Percentiles rank a stretch among this genome's conserved stretches.
phyloP scores from a whole-genome alignment of 352 stramenopile species.

The Globisporangium cederbergense region DNA sequence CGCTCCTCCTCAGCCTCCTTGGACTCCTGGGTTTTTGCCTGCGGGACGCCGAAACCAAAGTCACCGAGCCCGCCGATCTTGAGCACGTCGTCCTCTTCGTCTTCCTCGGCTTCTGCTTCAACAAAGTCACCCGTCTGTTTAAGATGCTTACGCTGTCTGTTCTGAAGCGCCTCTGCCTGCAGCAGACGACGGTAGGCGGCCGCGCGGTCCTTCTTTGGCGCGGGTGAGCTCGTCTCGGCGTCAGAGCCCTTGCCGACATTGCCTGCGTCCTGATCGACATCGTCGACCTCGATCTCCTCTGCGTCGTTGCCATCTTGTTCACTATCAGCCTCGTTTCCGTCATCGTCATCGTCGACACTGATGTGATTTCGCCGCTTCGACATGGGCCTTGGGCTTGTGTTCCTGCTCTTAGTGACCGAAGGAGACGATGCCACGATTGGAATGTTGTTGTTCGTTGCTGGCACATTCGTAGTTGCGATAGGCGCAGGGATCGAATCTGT shows the following conservation, averaged over 20 bases:
- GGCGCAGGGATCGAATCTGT: not conserved
- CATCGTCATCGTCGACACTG: slow-evolving; percentile 28
- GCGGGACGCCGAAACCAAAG: slow-evolving; percentile 81
- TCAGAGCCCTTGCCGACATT: slow-evolving; percentile 3
- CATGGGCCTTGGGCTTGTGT: not conserved
- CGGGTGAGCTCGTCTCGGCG: not conserved
- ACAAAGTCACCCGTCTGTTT: slow-evolving; percentile 60
- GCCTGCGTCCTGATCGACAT: slow-evolving; percentile 14
- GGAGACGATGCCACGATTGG: not conserved
- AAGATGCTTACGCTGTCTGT: slow-evolving; percentile 52
- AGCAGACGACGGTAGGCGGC: slow-evolving; percentile 67
- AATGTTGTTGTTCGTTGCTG: not conserved
- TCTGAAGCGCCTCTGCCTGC: slow-evolving; percentile 50
- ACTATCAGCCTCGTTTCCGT: slow-evolving; percentile 60
- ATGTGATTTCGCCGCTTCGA: slow-evolving; percentile 43
- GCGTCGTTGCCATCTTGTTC: slow-evolving; percentile 42
- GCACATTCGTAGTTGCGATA: not conserved
- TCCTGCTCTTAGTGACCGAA: not conserved
- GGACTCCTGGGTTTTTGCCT: slow-evolving; percentile 60
- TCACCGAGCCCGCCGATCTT: slow-evolving; percentile 80
- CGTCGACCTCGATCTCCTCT: slow-evolving; percentile 26
- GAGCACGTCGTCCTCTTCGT: slow-evolving; percentile 79
- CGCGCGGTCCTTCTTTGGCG: slow-evolving; percentile 52
- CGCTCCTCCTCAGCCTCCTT: slow-evolving; percentile 80
- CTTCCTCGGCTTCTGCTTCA: slow-evolving; percentile 83